phyloP scores from a whole-genome alignment of 1,284 basidiomycete genomes.

The Ustilago sp. region DNA sequence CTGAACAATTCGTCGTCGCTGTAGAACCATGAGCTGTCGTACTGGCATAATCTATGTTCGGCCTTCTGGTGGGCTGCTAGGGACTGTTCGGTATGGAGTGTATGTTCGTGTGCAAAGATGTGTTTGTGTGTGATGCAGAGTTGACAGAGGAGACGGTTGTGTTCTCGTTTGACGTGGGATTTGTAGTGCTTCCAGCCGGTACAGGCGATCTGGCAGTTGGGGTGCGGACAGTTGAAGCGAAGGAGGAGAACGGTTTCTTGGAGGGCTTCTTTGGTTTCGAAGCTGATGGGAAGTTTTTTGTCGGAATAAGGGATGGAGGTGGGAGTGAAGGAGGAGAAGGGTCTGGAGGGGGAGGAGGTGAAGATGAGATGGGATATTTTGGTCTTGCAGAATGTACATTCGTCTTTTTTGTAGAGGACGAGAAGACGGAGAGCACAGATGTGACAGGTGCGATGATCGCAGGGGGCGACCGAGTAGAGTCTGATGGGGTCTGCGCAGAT shows the following conservation, averaged over 20 bases:
- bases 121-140: conserved; percentile 91
- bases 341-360: conserved; percentile 75
- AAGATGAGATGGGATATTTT: conserved; percentile 85
- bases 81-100: conserved; percentile 79
- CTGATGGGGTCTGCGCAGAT: conserved; percentile 96
- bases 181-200: conserved; percentile 90
- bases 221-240: conserved; percentile 73
- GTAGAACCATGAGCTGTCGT: conserved; percentile 91
- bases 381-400: conserved; percentile 98
- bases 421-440: conserved; percentile 90
- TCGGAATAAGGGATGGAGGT: conserved; percentile 61
- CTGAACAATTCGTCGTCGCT: conserved; percentile 89
- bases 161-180: conserved; percentile 79
- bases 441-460: conserved; percentile 92
- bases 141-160: conserved; percentile 81
- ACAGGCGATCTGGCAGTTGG: conserved; percentile 81
- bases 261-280: conserved; percentile 94
- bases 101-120: conserved; percentile 95
- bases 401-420: conserved; percentile 85
- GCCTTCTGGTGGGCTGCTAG: conserved; percentile 81
- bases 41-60: conserved; percentile 86
- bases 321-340: conserved; percentile 55
- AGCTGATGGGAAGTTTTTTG: conserved; percentile 78
- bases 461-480: conserved; percentile 87
- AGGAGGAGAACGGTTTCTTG: conserved; percentile 91